A percentile compares a stretch with the other conserved stretches of the same genome.
Conservation (phyloP, 352 stramenopile species). For the Pythium pyrilobum region DNA sequence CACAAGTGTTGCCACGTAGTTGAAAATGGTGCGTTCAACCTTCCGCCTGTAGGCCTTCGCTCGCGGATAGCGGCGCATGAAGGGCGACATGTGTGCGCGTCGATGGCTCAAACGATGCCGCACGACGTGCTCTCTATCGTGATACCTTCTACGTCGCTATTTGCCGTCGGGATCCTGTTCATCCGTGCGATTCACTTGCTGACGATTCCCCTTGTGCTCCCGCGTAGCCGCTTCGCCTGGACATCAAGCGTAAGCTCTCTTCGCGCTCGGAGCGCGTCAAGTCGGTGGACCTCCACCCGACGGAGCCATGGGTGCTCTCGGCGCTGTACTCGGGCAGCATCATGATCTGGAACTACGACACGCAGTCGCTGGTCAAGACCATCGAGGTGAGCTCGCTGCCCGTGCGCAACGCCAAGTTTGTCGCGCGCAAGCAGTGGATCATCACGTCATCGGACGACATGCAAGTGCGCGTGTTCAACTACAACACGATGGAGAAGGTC, state of each 20-base stretch:
- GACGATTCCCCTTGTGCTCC: background rate
- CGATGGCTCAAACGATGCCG: no score
- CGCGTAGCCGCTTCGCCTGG: slow-evolving; percentile 71
- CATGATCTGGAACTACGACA: slow-evolving; percentile 99
- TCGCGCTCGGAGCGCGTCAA: slow-evolving; percentile 97
- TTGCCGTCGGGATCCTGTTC: no score
- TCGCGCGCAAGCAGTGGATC: slow-evolving; percentile 98
- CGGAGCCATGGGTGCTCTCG: slow-evolving; percentile 96
- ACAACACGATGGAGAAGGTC: slow-evolving; percentile 99
- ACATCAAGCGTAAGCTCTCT: slow-evolving; percentile 93
- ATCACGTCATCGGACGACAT: slow-evolving; percentile 95
- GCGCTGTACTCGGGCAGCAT: slow-evolving; percentile 97
- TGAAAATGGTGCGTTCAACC: slow-evolving; percentile 20
- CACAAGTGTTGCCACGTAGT: slow-evolving; percentile 19
- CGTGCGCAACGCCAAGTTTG: slow-evolving; percentile 92
- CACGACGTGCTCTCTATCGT: background rate
- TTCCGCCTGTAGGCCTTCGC: background rate
- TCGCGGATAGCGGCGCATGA: background rate
- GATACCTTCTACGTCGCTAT: background rate
- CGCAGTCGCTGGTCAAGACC: slow-evolving; percentile 93
- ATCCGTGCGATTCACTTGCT: background rate
- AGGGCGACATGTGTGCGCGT: no score
- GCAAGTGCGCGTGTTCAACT: slow-evolving; percentile 98
- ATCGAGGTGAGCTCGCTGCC: slow-evolving; percentile 96
- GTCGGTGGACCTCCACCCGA: slow-evolving; percentile 97